phyloP scores from a whole-genome alignment of 441 rosid genomes.

The Erysimum cheiri region DNA sequence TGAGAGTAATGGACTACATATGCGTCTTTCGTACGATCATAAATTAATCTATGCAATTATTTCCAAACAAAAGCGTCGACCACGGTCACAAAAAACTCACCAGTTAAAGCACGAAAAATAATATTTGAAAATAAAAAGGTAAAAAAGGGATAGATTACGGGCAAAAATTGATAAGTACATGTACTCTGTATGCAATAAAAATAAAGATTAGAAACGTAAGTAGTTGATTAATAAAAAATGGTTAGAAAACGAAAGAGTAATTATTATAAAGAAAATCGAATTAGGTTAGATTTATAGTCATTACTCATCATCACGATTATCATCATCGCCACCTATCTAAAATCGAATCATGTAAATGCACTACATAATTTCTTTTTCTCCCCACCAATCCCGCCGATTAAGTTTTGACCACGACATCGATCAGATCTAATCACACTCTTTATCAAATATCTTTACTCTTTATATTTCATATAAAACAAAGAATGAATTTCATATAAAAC shows the following conservation, averaged over 20 bases:
- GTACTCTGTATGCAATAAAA: neutral
- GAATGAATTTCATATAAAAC: too few relatives aligned
- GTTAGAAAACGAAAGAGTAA: neutral
- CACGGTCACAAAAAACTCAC: neutral
- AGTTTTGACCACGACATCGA: constrained; percentile 40
- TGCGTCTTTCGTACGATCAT: neutral
- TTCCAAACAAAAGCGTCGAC: constrained; percentile 2
- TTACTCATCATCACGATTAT: constrained; percentile 16
- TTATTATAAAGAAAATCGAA: neutral
- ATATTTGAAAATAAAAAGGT: neutral
- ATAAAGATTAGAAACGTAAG: neutral
- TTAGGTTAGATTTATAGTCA: constrained; percentile 40
- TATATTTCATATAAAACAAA: constrained; percentile 23
- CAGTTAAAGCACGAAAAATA: neutral
- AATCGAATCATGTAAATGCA: constrained; percentile 34
- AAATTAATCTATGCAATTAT: neutral
- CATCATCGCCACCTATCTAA: constrained; percentile 31
- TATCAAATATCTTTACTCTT: constrained; percentile 21
- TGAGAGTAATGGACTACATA: neutral
- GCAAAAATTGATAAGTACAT: neutral
- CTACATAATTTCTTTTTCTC: constrained; percentile 13
- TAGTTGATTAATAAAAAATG: constrained; percentile 9
- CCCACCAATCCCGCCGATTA: constrained; percentile 42
- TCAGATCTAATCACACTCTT: constrained; percentile 40
- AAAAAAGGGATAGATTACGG: neutral